Conservation (phyloP, 2,329 filamentous ascomycete species). For the Colletotrichum melonis region DNA sequence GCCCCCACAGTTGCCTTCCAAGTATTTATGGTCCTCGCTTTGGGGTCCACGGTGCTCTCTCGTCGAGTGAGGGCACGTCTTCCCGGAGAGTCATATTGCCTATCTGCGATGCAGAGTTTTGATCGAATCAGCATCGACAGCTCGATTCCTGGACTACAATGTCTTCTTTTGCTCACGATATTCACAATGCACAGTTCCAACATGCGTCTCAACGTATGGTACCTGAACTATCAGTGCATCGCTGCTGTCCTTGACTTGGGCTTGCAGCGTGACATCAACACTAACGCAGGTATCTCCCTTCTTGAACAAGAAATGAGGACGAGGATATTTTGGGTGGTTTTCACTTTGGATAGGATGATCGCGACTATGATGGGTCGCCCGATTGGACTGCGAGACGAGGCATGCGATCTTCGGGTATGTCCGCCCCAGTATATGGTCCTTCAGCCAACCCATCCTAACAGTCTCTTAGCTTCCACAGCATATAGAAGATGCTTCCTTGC, state of each 20-base stretch:
- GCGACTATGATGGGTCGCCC: conserved; percentile 68
- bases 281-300: conserved; percentile 54
- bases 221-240: conserved; percentile 66
- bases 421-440: no score
- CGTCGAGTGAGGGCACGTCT: conserved; percentile 55
- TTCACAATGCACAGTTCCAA: conserved; percentile 63
- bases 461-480: conserved; percentile 43
- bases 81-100: conserved; percentile 60
- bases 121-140: conserved; percentile 59
- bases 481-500: conserved; percentile 39
- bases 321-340: conserved; percentile 65
- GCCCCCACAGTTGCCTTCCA: conserved; percentile 54
- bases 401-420: conserved; percentile 61
- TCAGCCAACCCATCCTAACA: conserved; percentile 34
- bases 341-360: conserved; percentile 61
- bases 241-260: conserved; percentile 63
- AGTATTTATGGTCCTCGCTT: conserved; percentile 64
- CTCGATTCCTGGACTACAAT: conserved; percentile 61
- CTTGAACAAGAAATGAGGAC: conserved; percentile 66
- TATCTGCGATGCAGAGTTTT: conserved; percentile 58
- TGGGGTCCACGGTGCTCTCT: conserved; percentile 58
- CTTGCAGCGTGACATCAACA: conserved; percentile 59
- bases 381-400: conserved; percentile 65
- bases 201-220: conserved; percentile 63
- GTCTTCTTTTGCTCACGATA: conserved; percentile 56